phyloP scores from a whole-genome alignment of 495 filamentous ascomycete species.

The Baudoinia panamericana region DNA sequence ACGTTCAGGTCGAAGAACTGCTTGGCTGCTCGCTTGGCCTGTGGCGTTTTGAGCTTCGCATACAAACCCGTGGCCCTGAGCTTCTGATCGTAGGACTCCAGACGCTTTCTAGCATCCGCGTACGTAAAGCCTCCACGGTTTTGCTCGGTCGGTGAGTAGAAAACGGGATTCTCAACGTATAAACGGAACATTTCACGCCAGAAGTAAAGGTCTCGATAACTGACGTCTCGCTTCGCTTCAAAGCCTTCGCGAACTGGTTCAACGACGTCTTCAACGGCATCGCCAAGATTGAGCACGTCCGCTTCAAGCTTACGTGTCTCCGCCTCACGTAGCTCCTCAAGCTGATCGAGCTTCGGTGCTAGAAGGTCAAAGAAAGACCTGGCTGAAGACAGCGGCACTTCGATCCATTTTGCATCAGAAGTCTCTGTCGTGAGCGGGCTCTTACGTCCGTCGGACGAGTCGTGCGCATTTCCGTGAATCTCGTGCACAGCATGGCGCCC shows the following conservation, averaged over 20 bases:
- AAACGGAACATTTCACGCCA: conserved; percentile 64
- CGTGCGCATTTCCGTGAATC: neutral
- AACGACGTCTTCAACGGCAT: conserved; percentile 43
- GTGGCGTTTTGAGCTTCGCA: conserved; percentile 43
- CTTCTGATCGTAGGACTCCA: conserved; percentile 21
- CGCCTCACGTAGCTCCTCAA: conserved; percentile 45
- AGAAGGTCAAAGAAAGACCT: conserved; percentile 55
- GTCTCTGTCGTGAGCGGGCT: neutral
- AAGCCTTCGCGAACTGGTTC: conserved; percentile 38
- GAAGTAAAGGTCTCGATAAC: conserved; percentile 42
- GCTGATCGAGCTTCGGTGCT: conserved; percentile 43
- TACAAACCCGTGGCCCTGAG: conserved; percentile 35
- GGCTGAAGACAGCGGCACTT: conserved; percentile 54
- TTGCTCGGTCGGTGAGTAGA: conserved; percentile 54
- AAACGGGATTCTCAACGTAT: conserved; percentile 55
- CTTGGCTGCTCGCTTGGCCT: conserved; percentile 42
- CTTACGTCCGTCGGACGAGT: too few relatives aligned
- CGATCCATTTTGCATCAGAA: conserved; percentile 28
- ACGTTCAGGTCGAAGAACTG: conserved; percentile 53
- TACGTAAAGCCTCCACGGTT: conserved; percentile 45
- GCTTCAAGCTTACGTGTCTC: conserved; percentile 43
- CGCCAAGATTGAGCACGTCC: conserved; percentile 42
- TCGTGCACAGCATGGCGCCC: conserved; percentile 3
- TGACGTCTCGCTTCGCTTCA: conserved; percentile 13
- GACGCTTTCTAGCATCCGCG: conserved; percentile 35